Conservation (phyloP, 2,329 filamentous ascomycete genomes). For the Cytospora piceae region DNA sequence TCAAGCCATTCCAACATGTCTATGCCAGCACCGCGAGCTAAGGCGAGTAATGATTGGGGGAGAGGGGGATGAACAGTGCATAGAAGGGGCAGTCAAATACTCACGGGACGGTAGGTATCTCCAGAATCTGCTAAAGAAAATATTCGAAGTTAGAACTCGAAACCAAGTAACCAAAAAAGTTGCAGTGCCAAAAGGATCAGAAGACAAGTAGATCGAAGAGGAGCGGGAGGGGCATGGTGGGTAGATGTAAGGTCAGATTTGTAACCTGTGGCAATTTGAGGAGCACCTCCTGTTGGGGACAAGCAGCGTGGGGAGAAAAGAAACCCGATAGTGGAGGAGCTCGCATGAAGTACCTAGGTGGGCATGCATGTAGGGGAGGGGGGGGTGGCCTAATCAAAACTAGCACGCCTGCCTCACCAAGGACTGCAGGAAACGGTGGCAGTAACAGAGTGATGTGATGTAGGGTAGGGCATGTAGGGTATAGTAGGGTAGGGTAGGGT, state of each 20-base stretch:
- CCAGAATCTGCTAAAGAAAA: conserved; percentile 58
- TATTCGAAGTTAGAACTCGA: conserved; percentile 45
- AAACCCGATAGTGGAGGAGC: conserved; percentile 26
- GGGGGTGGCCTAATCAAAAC: conserved; percentile 16
- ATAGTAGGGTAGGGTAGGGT: conserved; percentile 1
- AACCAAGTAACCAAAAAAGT: conserved; percentile 12
- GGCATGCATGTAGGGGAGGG: conserved; percentile 10
- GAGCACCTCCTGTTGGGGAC: conserved; percentile 20
- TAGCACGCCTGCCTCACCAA: conserved; percentile 6
- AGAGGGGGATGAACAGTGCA: background rate
- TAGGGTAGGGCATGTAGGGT: conserved; percentile 3
- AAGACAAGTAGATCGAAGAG: conserved; percentile 21
- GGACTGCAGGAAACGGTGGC: conserved; percentile 17
- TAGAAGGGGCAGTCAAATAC: conserved; percentile 37
- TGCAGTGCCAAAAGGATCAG: conserved; percentile 12
- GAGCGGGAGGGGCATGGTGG: conserved; percentile 24
- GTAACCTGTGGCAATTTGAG: conserved; percentile 27
- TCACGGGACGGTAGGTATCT: conserved; percentile 65
- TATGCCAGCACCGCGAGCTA: conserved; percentile 3
- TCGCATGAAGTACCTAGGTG: conserved; percentile 13
- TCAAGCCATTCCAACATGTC: conserved; percentile 2
- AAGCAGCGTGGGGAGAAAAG: conserved; percentile 23
- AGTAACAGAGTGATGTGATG: conserved; percentile 5
- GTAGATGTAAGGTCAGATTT: conserved; percentile 27
- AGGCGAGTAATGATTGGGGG: background rate